Evolutionary conservation across 2,329 filamentous ascomycete species (phyloP), one percentile per base, ranked within the genome.

Genomic region (Lecanoromycetidae sp.): DNA sequence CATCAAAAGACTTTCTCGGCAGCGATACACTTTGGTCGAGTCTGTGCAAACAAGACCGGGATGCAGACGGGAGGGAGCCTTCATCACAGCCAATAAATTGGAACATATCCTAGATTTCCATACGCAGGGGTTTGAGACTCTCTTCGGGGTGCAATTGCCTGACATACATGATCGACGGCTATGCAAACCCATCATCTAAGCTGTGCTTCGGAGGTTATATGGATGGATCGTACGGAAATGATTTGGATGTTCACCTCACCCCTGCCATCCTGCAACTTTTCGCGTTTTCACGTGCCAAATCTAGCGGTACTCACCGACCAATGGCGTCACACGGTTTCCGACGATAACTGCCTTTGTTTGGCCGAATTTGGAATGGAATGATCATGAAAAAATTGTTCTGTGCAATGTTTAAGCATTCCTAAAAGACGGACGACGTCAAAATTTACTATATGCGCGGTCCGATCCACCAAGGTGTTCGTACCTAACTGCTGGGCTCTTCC

Each of bases 401-500:
- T 26, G 19, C n/a, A 8, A 25, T 27, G 27, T 15, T 30, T 15
- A 25, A 32, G 39, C 9, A 33, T 30, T 10, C 7, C 32, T 17
- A 44, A 3, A 3, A 5, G 36, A 38, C 32, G 33, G 32, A 41
- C 40, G 49, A 44, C 49, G 49, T 51, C 49, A 45, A 51, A 48
- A 30, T 45, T 44, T 44, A 44, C 49, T 51, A 46, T 34, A 52
- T 54, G 51, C 51, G 52, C 38, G 53, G 37, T 49, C 46, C 36
- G 43, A 32, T 33, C 29, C 39, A 44, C 15, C 34, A 48, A n/a
- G 30, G 45, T 44, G 48, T 47, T 47, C 37, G 44, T 40, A 52
- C 51, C 51, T 47, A 27, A 46, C 17, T 38, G 42, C 41, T 49
- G 53, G 53, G 53, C 51, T 50, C 43, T 44, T 20, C 29, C 36